These are phyloP conservation scores for Cladochytrium replicatum DNA, from an alignment of 192 early-diverging fungal species.

Conservation along the genomic window DNA sequence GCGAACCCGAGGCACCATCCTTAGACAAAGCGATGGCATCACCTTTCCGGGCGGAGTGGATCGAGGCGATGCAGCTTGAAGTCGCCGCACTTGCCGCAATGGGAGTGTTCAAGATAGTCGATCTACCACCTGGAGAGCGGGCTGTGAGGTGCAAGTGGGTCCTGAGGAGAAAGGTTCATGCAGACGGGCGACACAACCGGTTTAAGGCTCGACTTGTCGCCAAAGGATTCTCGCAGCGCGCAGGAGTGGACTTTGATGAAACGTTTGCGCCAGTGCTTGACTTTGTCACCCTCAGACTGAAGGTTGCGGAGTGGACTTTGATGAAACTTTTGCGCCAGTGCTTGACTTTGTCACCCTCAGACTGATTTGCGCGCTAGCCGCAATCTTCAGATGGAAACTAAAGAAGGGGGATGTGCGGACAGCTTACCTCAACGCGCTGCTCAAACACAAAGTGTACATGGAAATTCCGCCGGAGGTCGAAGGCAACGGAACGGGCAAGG, in stretches of 20 bases:
- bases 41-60: too few relatives aligned
- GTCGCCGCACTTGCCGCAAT: too few relatives aligned
- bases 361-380: constrained; percentile 5
- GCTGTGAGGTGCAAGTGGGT: constrained; percentile 10
- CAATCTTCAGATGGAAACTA: too few relatives aligned
- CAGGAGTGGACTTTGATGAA: constrained; percentile 26
- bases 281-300: background rate
- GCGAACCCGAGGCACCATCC: too few relatives aligned
- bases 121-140: background rate
- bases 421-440: too few relatives aligned
- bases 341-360: constrained; percentile 15
- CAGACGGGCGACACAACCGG: background rate
- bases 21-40: too few relatives aligned
- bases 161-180: constrained; percentile 11
- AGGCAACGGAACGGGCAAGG: too few relatives aligned
- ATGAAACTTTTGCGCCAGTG: constrained; percentile 34
- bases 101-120: too few relatives aligned
- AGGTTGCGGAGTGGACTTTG: constrained; percentile 29
- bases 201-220: constrained; percentile 27
- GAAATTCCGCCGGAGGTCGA: too few relatives aligned
- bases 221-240: constrained; percentile 16
- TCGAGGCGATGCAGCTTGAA: too few relatives aligned
- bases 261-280: constrained; percentile 18
- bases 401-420: too few relatives aligned
- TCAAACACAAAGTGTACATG: too few relatives aligned